Evolutionary conservation across 2,329 filamentous ascomycete genomes (phyloP).

Genomic region (Penicillium sp.): DNA sequence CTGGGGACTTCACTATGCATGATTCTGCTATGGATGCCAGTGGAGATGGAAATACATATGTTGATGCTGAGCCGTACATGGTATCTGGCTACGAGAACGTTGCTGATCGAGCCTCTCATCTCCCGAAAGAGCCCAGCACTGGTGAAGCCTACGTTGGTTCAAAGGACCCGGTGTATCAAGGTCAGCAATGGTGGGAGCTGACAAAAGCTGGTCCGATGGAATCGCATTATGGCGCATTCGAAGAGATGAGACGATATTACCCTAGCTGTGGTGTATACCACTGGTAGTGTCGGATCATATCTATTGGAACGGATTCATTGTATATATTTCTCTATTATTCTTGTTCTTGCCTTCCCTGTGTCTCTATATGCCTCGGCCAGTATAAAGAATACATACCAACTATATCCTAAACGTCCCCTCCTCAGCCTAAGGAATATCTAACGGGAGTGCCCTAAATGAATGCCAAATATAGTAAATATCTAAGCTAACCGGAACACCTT

Average conservation of each 20-base stretch:
- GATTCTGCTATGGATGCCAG: slow-evolving; percentile 21
- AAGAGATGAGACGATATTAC: slow-evolving; percentile 31
- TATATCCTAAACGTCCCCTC: background rate
- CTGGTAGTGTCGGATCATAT: background rate
- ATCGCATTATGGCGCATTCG: slow-evolving; percentile 39
- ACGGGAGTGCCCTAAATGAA: background rate
- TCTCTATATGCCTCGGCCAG: background rate
- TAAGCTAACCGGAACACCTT: too few relatives aligned
- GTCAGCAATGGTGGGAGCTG: slow-evolving; percentile 40
- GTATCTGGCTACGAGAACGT: slow-evolving; percentile 72
- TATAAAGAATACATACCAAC: background rate
- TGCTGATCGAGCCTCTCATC: slow-evolving; percentile 59
- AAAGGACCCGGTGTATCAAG: slow-evolving; percentile 43
- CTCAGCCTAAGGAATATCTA: background rate
- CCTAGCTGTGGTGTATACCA: slow-evolving; percentile 18
- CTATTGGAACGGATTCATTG: background rate
- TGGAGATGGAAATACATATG: slow-evolving; percentile 42
- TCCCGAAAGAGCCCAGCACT: slow-evolving; percentile 29
- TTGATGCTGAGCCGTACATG: slow-evolving; percentile 81
- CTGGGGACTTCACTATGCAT: slow-evolving; percentile 13
- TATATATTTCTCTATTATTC: background rate
- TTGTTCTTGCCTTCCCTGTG: background rate
- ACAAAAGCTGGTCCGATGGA: slow-evolving; percentile 32
- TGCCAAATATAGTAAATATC: too few relatives aligned
- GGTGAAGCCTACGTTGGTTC: slow-evolving; percentile 35